phyloP scores from a whole-genome alignment of 306 rosid species.

The Trichosanthes truncata region DNA sequence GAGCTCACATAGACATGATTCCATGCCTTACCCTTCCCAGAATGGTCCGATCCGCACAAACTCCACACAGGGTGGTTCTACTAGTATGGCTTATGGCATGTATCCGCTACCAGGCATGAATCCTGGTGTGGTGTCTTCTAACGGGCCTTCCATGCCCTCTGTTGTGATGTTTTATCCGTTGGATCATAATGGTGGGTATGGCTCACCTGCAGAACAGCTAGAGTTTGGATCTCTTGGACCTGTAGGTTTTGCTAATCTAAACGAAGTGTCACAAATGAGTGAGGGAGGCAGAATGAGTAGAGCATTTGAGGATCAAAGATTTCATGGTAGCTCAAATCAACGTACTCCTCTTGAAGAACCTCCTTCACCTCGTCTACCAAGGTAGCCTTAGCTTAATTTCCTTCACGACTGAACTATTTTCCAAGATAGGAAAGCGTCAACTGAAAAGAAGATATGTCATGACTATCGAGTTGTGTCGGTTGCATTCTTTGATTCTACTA shows the following conservation, averaged over 20 bases:
- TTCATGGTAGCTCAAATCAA: constrained; percentile 55
- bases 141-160: constrained; percentile 67
- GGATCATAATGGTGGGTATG: constrained; percentile 51
- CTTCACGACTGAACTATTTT: constrained; percentile 11
- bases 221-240: constrained; percentile 93
- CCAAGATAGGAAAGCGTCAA: background rate
- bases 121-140: constrained; percentile 53
- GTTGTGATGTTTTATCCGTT: constrained; percentile 83
- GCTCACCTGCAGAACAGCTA: constrained; percentile 58
- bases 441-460: background rate
- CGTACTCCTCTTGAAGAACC: constrained; percentile 79
- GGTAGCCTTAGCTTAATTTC: constrained; percentile 35
- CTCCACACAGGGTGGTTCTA: constrained; percentile 40
- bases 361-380: constrained; percentile 65
- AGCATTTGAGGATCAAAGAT: constrained; percentile 64
- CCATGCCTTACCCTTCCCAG: constrained; percentile 41
- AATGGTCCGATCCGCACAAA: constrained; percentile 72
- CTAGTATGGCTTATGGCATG: constrained; percentile 68
- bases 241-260: constrained; percentile 50
- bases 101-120: constrained; percentile 65
- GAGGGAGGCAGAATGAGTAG: constrained; percentile 52
- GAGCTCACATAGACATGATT: constrained; percentile 71
- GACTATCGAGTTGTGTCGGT: background rate
- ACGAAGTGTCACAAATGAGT: constrained; percentile 46
- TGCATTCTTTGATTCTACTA: background rate